Percentiles rank a stretch among this genome's conserved stretches.
phyloP scores from a whole-genome alignment of 1,284 basidiomycete species.

The Moniliella sp. region DNA sequence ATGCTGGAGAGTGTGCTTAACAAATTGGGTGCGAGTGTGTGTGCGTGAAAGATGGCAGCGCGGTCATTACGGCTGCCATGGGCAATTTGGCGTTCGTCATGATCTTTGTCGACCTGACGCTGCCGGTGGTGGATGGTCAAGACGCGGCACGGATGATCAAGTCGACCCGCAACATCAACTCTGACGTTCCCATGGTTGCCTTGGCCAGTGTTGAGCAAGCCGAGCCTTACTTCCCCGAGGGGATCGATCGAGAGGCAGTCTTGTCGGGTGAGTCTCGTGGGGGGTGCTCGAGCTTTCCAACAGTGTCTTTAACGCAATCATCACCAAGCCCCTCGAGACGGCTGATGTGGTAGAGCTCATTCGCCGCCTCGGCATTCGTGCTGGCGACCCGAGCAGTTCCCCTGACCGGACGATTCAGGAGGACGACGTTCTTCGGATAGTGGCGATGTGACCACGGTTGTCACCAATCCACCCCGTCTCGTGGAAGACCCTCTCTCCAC shows the following conservation, averaged over 20 bases:
- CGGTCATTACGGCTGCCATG: slow-evolving; percentile 86
- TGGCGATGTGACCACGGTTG: no score
- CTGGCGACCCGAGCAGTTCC: no score
- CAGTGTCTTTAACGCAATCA: slow-evolving; percentile 37
- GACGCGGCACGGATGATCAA: slow-evolving; percentile 78
- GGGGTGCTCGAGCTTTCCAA: slow-evolving; percentile 12
- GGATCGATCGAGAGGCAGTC: no score
- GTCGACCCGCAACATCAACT: slow-evolving; percentile 76
- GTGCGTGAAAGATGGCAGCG: slow-evolving; percentile 79
- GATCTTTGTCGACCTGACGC: slow-evolving; percentile 68
- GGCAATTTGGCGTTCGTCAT: slow-evolving; percentile 58
- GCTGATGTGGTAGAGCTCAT: slow-evolving; percentile 14
- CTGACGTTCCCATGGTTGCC: slow-evolving; percentile 69
- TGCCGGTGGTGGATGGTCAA: slow-evolving; percentile 79
- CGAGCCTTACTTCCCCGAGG: no score
- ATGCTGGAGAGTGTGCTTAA: slow-evolving; percentile 67
- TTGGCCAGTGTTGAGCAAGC: slow-evolving; percentile 37
- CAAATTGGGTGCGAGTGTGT: slow-evolving; percentile 78
- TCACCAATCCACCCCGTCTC: no score
- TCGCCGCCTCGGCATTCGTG: slow-evolving; percentile 13
- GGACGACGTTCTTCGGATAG: no score
- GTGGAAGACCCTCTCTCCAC: no score
- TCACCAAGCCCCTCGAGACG: slow-evolving; percentile 22
- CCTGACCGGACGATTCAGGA: no score
- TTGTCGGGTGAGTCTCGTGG: no score